Evolutionary conservation across 495 filamentous ascomycete genomes (phyloP).

Genomic region (Aspergillus sclerotioniger): DNA sequence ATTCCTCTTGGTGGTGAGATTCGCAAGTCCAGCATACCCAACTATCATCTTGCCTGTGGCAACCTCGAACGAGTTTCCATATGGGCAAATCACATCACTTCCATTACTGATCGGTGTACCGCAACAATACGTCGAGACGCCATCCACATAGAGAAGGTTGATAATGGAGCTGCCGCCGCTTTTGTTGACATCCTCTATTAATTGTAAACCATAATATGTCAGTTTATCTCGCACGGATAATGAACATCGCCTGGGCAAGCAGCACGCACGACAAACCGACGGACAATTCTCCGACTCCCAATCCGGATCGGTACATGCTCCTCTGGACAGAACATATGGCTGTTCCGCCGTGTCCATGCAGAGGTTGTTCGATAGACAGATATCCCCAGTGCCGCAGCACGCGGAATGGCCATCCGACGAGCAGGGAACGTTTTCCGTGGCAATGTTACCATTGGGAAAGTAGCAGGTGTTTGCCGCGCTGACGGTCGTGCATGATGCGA

Average conservation of each 20-base stretch:
- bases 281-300: conserved; percentile 23
- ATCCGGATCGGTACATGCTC: conserved; percentile 27
- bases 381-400: conserved; percentile 68
- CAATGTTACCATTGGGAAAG: conserved; percentile 19
- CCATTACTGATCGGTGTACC: conserved; percentile 21
- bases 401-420: conserved; percentile 57
- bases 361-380: conserved; percentile 56
- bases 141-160: conserved; percentile 18
- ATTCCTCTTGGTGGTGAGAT: conserved; percentile 3
- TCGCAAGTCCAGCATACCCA: conserved; percentile 23
- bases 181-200: conserved; percentile 11
- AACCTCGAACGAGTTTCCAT: conserved; percentile 23
- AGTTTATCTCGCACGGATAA: not conserved
- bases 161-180: conserved; percentile 28
- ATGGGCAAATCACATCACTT: conserved; percentile 19
- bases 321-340: conserved; percentile 22
- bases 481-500: not conserved
- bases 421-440: conserved; percentile 24
- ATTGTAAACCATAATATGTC: too few species aligned
- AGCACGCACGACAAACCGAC: conserved; percentile 7
- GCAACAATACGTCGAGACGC: conserved; percentile 31
- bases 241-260: not conserved
- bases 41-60: conserved; percentile 16
- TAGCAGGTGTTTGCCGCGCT: conserved; percentile 23
- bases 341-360: conserved; percentile 24